These are phyloP conservation scores for Claviceps monticola DNA, from an alignment of 2,329 filamentous ascomycete species.

Conservation along the genomic window DNA sequence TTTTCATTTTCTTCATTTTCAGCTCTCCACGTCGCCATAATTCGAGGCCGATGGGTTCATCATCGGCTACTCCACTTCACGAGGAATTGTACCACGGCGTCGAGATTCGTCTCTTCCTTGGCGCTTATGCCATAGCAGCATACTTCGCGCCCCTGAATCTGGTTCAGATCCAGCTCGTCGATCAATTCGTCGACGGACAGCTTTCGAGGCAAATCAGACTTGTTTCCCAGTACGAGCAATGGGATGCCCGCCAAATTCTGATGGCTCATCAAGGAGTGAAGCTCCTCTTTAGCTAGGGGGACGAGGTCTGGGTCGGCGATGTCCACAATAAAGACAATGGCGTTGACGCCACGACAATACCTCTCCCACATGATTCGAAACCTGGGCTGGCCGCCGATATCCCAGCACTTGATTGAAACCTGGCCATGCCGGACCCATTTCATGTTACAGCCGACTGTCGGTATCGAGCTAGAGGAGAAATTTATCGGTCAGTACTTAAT, in stretches of 20 bases:
- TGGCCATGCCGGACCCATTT: constrained; percentile 96
- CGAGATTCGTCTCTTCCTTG: constrained; percentile 96
- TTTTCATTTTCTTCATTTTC: neutral
- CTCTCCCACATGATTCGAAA: constrained; percentile 99
- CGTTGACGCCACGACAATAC: constrained; percentile 94
- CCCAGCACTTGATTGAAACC: constrained; percentile 98
- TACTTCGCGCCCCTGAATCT: constrained; percentile 81
- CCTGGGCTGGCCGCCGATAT: constrained; percentile 88
- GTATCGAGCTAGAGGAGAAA: constrained; percentile 63
- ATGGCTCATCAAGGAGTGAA: constrained; percentile 78
- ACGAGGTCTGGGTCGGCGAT: constrained; percentile 75
- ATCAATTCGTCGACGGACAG: constrained; percentile 91
- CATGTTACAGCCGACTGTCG: constrained; percentile 98
- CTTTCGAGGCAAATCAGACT: constrained; percentile 86
- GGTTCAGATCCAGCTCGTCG: constrained; percentile 78
- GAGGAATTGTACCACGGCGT: constrained; percentile 92
- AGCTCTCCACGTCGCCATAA: constrained; percentile 1
- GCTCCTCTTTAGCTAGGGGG: constrained; percentile 77
- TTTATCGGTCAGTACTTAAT: neutral
- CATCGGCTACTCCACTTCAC: constrained; percentile 75
- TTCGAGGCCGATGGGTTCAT: constrained; percentile 12
- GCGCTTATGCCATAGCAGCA: constrained; percentile 98
- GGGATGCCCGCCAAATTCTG: constrained; percentile 79
- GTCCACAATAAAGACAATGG: constrained; percentile 97
- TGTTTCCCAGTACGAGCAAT: constrained; percentile 88